phyloP scores from a whole-genome alignment of 495 filamentous ascomycete genomes.

The Gamarada debralockiae region DNA sequence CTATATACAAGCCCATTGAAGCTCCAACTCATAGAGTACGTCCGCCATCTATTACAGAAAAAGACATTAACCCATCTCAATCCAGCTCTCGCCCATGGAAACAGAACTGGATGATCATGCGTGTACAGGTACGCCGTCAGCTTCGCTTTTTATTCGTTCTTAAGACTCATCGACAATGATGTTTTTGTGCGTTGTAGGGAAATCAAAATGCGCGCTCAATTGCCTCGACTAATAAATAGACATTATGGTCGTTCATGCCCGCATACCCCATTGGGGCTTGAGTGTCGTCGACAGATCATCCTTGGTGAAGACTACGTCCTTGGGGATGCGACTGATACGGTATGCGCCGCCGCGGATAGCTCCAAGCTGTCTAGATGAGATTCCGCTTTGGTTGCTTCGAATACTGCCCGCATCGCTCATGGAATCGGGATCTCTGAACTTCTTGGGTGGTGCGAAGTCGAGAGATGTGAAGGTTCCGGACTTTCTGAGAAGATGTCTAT shows the following conservation, averaged over 20 bases:
- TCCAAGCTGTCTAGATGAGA: conserved; percentile 64
- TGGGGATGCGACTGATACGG: conserved; percentile 80
- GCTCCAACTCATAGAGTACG: background rate
- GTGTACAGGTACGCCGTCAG: conserved; percentile 7
- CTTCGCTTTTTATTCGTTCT: conserved; percentile 13
- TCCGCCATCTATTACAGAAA: conserved; percentile 20
- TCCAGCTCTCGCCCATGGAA: too few species aligned
- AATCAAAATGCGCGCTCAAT: conserved; percentile 27
- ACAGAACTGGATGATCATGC: conserved; percentile 8
- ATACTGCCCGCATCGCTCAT: conserved; percentile 87
- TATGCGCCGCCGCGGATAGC: conserved; percentile 88
- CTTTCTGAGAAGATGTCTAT: conserved; percentile 79
- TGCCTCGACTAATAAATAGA: conserved; percentile 10
- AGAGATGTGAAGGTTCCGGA: conserved; percentile 85
- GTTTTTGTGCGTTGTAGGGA: background rate
- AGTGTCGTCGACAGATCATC: conserved; percentile 65
- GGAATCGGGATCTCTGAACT: conserved; percentile 59
- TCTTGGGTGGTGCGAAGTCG: conserved; percentile 92
- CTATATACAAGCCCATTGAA: background rate
- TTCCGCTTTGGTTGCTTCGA: conserved; percentile 76
- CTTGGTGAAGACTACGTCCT: conserved; percentile 77
- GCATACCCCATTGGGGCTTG: conserved; percentile 76
- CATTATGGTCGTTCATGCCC: conserved; percentile 14
- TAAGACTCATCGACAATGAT: background rate
- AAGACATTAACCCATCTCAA: conserved; percentile 23